phyloP scores from a whole-genome alignment of 2,329 filamentous ascomycete genomes.

The Botrytis fragariae region DNA sequence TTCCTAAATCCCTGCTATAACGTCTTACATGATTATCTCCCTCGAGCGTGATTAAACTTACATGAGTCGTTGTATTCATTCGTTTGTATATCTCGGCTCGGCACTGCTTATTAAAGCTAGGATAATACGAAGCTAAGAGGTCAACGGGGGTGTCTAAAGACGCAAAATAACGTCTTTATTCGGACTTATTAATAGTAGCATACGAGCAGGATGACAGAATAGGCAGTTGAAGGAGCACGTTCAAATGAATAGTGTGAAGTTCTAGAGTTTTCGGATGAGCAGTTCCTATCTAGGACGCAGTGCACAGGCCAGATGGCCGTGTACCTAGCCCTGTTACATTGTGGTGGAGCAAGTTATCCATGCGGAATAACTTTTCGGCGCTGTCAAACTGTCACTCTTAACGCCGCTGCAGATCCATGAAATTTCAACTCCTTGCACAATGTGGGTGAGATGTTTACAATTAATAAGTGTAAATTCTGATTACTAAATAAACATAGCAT shows the following conservation, averaged over 20 bases:
- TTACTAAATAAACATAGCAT: background rate
- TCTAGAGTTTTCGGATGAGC: background rate
- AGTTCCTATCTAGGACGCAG: background rate
- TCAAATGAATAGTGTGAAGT: background rate
- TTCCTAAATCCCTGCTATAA: background rate
- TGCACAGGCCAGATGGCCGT: background rate
- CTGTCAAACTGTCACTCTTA: background rate
- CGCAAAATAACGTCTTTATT: background rate
- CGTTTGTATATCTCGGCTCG: background rate
- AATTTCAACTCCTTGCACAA: slow-evolving; percentile 3
- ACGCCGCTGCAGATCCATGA: background rate
- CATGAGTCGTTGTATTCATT: background rate
- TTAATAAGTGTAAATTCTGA: background rate
- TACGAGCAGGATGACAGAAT: background rate
- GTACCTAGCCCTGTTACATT: background rate
- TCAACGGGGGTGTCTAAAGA: background rate
- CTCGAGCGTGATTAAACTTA: background rate
- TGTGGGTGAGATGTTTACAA: background rate
- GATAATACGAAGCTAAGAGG: background rate
- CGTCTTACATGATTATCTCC: background rate
- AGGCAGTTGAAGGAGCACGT: background rate
- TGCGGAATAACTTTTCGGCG: background rate
- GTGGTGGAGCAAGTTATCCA: background rate
- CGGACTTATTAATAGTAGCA: background rate
- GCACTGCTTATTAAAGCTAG: background rate